Percentiles rank a stretch among this genome's conserved stretches.
Evolutionary conservation across 345 rosid genomes (phyloP).

Genomic region (Conringia planisiliqua): DNA sequence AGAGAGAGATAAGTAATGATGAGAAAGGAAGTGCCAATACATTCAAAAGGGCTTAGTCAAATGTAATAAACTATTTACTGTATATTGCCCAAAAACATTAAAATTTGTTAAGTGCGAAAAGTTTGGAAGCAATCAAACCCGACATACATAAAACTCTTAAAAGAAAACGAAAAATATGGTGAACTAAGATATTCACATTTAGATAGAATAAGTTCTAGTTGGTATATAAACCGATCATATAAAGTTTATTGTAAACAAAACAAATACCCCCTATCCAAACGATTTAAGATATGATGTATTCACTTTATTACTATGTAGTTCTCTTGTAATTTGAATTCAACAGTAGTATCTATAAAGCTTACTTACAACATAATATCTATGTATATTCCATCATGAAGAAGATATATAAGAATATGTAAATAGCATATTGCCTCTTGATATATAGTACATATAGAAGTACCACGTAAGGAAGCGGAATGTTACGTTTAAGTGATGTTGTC

Average conservation of each 20-base stretch:
- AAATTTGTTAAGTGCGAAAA: too few relatives aligned
- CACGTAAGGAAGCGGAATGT: constrained; percentile 1
- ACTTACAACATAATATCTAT: not conserved
- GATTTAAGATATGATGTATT: not conserved
- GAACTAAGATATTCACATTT: too few relatives aligned
- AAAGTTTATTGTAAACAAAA: not conserved
- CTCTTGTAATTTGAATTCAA: not conserved
- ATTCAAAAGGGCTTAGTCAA: not conserved
- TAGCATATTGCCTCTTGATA: not conserved
- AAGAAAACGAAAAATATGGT: too few relatives aligned
- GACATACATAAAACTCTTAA: too few relatives aligned
- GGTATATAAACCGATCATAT: not conserved
- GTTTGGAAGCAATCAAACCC: too few relatives aligned
- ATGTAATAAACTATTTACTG: not conserved
- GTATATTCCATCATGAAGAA: not conserved
- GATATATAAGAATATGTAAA: not conserved
- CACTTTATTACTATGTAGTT: not conserved
- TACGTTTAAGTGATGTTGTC: constrained; percentile 11
- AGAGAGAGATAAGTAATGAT: not conserved
- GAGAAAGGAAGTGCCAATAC: not conserved
- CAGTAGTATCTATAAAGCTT: not conserved
- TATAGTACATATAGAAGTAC: not conserved
- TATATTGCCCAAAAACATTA: too few relatives aligned
- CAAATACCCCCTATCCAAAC: not conserved
- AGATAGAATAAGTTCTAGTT: not conserved